Conservation (phyloP, 169 alveolate species). For the Cryptosporidium viatorum region DNA sequence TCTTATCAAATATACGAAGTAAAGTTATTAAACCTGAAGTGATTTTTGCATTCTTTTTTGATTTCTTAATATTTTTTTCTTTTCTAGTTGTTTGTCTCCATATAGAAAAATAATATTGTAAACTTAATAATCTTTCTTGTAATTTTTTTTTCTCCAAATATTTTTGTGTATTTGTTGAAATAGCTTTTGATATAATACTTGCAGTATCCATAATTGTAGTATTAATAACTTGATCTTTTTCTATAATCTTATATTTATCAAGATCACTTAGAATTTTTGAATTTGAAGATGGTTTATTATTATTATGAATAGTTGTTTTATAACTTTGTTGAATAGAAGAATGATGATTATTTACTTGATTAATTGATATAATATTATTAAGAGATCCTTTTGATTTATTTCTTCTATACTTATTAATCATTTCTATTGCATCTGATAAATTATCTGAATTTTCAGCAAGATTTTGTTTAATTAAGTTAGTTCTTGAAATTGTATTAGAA, state of each 20-base stretch:
- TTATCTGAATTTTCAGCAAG: slow-evolving; percentile 24
- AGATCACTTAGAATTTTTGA: background rate
- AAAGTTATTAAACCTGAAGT: background rate
- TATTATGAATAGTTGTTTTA: no score
- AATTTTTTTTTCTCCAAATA: slow-evolving; percentile 25
- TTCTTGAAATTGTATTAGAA: slow-evolving; percentile 38
- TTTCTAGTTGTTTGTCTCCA: slow-evolving; percentile 33
- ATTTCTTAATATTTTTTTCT: background rate
- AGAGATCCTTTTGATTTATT: slow-evolving; percentile 1
- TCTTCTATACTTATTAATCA: slow-evolving; percentile 62
- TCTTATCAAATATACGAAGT: slow-evolving; percentile 17
- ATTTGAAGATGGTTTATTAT: background rate
- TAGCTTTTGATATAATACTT: slow-evolving; percentile 32
- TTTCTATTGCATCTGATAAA: slow-evolving; percentile 70
- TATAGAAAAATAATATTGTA: slow-evolving; percentile 45
- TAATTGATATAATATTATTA: background rate
- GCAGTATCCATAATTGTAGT: slow-evolving; percentile 4
- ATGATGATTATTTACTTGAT: background rate
- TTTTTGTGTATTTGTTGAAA: slow-evolving; percentile 36
- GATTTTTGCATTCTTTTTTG: background rate
- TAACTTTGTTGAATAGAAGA: background rate
- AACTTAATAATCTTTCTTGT: slow-evolving; percentile 31
- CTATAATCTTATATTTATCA: background rate
- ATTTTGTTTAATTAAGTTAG: slow-evolving; percentile 57
- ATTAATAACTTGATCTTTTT: background rate